These are phyloP conservation scores for Populus simonii DNA, from an alignment of 345 rosid species.

Conservation along the genomic window DNA sequence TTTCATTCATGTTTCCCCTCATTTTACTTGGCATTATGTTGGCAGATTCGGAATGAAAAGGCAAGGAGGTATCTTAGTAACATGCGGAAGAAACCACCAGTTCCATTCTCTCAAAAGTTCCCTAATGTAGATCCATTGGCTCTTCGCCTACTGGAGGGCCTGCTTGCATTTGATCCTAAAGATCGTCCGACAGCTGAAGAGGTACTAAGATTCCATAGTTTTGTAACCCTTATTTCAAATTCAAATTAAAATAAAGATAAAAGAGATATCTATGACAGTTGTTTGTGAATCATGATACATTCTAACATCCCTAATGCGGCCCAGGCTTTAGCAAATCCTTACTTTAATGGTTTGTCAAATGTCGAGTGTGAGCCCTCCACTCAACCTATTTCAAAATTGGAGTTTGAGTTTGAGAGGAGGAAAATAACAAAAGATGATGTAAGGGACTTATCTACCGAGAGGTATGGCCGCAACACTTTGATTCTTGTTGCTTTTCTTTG, in stretches of 20 bases:
- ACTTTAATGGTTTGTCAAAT: conserved; percentile 78
- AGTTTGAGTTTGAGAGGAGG: conserved; percentile 98
- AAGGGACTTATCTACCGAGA: conserved; percentile 92
- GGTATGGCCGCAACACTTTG: conserved; percentile 39
- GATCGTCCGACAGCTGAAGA: conserved; percentile 94
- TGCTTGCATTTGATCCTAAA: conserved; percentile 97
- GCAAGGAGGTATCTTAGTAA: conserved; percentile 91
- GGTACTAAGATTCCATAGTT: conserved; percentile 29
- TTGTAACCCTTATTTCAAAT: not conserved
- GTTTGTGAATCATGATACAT: conserved; percentile 1
- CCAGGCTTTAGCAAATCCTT: conserved; percentile 93
- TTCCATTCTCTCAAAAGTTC: conserved; percentile 81
- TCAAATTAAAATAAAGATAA: not conserved
- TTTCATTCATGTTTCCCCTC: not conserved
- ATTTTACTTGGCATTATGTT: conserved; percentile 5
- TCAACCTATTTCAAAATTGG: conserved; percentile 89
- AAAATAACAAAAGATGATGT: conserved; percentile 91
- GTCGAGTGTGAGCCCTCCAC: conserved; percentile 87
- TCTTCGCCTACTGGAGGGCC: conserved; percentile 62
- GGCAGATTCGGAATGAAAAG: conserved; percentile 93
- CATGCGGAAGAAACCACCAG: conserved; percentile 84
- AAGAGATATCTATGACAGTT: not conserved
- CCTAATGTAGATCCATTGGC: conserved; percentile 81
- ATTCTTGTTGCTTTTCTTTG: conserved; percentile 14
- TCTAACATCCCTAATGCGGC: conserved; percentile 19